Base-by-base conservation (phyloP, 1,284 basidiomycete species). In the Pascua guehoae region DNA sequence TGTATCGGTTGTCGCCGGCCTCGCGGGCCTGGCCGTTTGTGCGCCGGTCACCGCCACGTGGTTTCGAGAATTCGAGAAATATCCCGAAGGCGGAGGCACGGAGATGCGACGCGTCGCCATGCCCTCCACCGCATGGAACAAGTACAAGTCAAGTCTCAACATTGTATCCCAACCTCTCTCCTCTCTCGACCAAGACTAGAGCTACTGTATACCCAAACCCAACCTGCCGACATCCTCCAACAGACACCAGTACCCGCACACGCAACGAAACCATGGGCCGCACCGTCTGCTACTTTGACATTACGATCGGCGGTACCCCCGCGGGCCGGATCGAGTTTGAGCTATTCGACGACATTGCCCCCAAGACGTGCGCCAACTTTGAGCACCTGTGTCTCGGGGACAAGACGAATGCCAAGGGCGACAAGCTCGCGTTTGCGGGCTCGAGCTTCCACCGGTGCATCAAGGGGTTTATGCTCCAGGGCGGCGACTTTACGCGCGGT, bases 301-400 rank as follows among this genome's bases (percentile, higher is more conserved):
- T 96, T 72, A 68, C 80, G 17, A 86, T 93, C 72, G 81, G 80
- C 67, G 79, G 76, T 54, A 47, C 75, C 14, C 67, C 79, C 0
- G 74, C 81, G 1, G 91, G 89, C 0, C 83, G 88, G 54, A 79
- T 97, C 71, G 83, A 86, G 58, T 91, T 96, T 81, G 86, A 86
- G 75, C 84, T 98, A 38, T 96, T 83, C 70, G 87, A 89, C 77
- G 81, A 81, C 63, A 71, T 82, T 18, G 79, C 80, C 0, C 82
- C 82, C 10, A 81, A 80, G 68, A 71, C 70, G 52, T 40, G 68
- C 47, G 83, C 79, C 57, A 97, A 98, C 81, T 98, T 97, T 80
- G 87, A 93, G 54, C 88, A 92, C 69, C 85, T 97, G 24, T 88
- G 88, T 64, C 89, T 89, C 0, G 88, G 89, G 18, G 78, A 87